Conservation (phyloP, 2,329 filamentous ascomycete genomes). For the Alternaria sp. region DNA sequence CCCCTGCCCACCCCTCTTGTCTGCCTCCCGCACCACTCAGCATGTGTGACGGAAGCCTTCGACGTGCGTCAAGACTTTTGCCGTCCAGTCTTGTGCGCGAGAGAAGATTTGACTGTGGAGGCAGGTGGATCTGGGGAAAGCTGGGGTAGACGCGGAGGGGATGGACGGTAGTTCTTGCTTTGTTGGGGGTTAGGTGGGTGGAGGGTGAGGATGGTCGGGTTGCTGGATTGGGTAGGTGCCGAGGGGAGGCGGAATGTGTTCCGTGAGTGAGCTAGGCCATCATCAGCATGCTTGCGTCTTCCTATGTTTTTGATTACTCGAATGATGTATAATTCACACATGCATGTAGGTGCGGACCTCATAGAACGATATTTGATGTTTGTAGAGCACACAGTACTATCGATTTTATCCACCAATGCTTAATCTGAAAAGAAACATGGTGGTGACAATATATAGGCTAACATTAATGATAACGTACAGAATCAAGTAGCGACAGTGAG, state of each 20-base stretch:
- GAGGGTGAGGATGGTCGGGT: background rate
- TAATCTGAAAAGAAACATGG: no score
- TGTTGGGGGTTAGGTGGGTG: background rate
- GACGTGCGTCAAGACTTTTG: constrained; percentile 5
- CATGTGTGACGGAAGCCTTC: background rate
- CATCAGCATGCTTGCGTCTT: no score
- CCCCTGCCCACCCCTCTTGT: background rate
- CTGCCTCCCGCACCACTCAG: background rate
- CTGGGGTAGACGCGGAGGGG: background rate
- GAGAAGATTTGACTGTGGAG: background rate
- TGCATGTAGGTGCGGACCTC: no score
- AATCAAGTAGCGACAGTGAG: no score
- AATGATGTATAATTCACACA: no score
- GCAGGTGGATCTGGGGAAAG: background rate
- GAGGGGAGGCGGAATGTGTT: background rate
- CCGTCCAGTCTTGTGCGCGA: background rate
- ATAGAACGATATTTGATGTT: no score
- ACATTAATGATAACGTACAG: no score
- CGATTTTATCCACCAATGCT: no score
- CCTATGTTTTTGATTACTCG: no score
- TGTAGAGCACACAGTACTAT: no score
- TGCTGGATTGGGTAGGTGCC: background rate
- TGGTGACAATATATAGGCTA: no score
- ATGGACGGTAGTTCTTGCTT: background rate
- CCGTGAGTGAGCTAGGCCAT: no score